Percentiles rank a stretch among this genome's conserved stretches.
These are phyloP conservation scores for Globisporangium perplexum DNA, from an alignment of 352 stramenopile genomes.

Conservation along the genomic window DNA sequence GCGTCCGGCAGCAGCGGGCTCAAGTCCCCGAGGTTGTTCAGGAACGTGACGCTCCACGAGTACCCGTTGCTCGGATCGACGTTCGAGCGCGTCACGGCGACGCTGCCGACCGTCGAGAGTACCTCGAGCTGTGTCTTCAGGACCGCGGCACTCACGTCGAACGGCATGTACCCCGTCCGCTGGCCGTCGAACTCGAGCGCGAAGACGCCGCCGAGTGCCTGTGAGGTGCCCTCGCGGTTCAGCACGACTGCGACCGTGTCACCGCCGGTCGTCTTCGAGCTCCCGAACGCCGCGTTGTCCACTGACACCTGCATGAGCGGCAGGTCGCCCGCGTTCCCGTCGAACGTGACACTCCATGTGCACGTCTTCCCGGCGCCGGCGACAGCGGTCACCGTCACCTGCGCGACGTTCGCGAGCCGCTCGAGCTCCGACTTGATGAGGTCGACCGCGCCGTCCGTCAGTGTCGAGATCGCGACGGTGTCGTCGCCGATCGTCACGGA, in stretches of 20 bases:
- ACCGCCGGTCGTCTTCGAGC: slow-evolving; percentile 19
- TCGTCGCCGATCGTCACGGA: slow-evolving; percentile 71
- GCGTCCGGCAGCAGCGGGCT: slow-evolving; percentile 70
- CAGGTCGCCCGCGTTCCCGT: slow-evolving; percentile 89
- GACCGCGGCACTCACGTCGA: slow-evolving; percentile 82
- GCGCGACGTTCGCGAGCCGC: slow-evolving; percentile 83
- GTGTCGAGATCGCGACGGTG: slow-evolving; percentile 68
- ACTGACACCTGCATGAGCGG: slow-evolving; percentile 49
- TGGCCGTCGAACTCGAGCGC: slow-evolving; percentile 85
- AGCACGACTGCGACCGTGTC: slow-evolving; percentile 46
- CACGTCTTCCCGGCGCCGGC: slow-evolving; percentile 67
- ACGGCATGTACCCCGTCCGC: slow-evolving; percentile 88
- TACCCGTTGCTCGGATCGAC: slow-evolving; percentile 91
- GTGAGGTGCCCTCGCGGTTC: slow-evolving; percentile 45
- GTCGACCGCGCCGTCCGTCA: slow-evolving; percentile 81
- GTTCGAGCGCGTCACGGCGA: slow-evolving; percentile 81
- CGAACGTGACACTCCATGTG: slow-evolving; percentile 91
- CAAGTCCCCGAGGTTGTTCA: slow-evolving; percentile 88
- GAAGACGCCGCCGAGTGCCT: slow-evolving; percentile 70
- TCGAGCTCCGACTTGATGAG: slow-evolving; percentile 95
- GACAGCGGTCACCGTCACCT: slow-evolving; percentile 80
- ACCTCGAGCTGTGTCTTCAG: slow-evolving; percentile 88
- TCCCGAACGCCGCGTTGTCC: slow-evolving; percentile 29
- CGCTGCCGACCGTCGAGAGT: slow-evolving; percentile 85
- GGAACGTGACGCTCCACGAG: slow-evolving; percentile 91